Conservation (phyloP, 495 filamentous ascomycete genomes). For the Clohesyomyces aquaticus region DNA sequence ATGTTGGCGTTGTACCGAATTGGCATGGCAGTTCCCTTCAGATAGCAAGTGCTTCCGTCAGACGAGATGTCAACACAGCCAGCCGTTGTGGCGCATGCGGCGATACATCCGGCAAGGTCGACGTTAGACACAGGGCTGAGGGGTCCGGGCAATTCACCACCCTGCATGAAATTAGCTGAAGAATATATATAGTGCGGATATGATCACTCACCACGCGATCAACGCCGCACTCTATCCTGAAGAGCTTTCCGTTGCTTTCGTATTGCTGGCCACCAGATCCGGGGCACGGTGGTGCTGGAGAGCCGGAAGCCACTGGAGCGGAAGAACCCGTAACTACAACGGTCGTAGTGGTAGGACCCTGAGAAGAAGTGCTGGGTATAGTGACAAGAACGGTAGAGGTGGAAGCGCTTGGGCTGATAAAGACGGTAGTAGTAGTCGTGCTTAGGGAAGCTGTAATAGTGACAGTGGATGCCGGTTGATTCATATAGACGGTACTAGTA, state of each 20-base stretch:
- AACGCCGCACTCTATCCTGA: not conserved
- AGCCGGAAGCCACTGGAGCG: too few relatives aligned
- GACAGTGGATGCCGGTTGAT: too few relatives aligned
- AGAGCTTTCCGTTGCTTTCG: not conserved
- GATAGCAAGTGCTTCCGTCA: not conserved
- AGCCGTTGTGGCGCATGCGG: not conserved
- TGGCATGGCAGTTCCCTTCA: not conserved
- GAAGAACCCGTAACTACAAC: too few relatives aligned
- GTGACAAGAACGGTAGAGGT: too few relatives aligned
- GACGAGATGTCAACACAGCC: not conserved
- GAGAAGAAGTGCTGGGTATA: too few relatives aligned
- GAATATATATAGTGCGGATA: not conserved
- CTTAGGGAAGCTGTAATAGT: too few relatives aligned
- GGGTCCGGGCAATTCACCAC: not conserved
- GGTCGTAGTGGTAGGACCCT: too few relatives aligned
- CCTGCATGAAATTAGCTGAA: not conserved
- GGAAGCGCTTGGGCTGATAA: too few relatives aligned
- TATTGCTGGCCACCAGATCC: not conserved
- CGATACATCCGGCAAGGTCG: not conserved
- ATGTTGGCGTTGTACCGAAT: not conserved
- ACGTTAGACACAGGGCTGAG: conserved; percentile 4
- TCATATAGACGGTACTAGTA: too few relatives aligned
- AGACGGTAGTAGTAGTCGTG: too few relatives aligned
- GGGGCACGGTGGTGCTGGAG: not conserved
- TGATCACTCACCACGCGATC: conserved; percentile 3